Conservation (phyloP, 495 filamentous ascomycete species). For the Hypoxylon crocopeplum region DNA sequence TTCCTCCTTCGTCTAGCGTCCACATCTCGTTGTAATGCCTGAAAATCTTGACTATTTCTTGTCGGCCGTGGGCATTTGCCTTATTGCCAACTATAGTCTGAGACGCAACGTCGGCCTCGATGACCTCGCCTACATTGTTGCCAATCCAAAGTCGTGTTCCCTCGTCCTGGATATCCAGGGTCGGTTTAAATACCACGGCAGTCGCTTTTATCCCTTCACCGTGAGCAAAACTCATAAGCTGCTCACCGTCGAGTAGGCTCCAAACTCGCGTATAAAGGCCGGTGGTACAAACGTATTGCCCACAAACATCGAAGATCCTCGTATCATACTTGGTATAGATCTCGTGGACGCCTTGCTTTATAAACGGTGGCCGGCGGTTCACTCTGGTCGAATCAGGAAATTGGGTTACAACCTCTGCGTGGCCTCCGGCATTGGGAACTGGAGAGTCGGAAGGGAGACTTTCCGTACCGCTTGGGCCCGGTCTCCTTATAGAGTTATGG, state of each 20-base stretch:
- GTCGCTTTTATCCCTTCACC: conserved; percentile 79
- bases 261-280: conserved; percentile 86
- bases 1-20: conserved; percentile 91
- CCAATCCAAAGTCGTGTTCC: conserved; percentile 90
- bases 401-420: conserved; percentile 37
- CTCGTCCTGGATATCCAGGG: conserved; percentile 74
- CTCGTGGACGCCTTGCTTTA: conserved; percentile 70
- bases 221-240: conserved; percentile 80
- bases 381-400: conserved; percentile 87
- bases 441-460: conserved; percentile 37
- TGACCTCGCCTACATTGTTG: conserved; percentile 81
- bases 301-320: conserved; percentile 83
- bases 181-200: conserved; percentile 85
- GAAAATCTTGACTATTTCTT: conserved; percentile 86
- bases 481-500: conserved; percentile 36
- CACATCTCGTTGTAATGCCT: conserved; percentile 89
- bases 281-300: conserved; percentile 83
- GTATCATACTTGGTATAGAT: conserved; percentile 89
- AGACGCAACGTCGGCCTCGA: conserved; percentile 81
- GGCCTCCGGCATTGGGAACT: conserved; percentile 19
- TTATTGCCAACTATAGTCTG: conserved; percentile 71
- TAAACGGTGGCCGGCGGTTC: conserved; percentile 81
- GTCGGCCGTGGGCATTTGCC: conserved; percentile 74
- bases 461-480: conserved; percentile 29
- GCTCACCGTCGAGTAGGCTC: conserved; percentile 81